Evolutionary conservation across 1,139 yeast species (phyloP), one percentile per base, ranked within the genome.

Genomic region (Torulaspora pretoriensis): DNA sequence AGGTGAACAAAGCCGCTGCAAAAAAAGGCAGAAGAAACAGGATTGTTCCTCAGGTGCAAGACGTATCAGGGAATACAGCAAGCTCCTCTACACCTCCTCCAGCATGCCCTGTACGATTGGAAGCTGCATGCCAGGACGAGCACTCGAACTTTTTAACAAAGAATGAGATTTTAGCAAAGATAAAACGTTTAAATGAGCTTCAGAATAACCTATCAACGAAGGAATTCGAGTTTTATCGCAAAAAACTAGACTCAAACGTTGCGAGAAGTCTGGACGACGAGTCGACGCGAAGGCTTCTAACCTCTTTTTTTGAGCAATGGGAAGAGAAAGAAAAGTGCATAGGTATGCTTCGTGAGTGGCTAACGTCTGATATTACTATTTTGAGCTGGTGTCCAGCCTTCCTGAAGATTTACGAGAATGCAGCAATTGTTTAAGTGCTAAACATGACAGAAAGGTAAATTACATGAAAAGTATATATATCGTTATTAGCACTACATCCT

Each of bases 381-480:
- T 47, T 57, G n/a, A 54, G 52, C 29, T 64, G 68, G 68, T 57
- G 65, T 37, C 66, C 68, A 2, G 59, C 68, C 2, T 55, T 64
- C 32, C 49, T 62, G 24, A 64, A 64, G 41, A 50, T 64, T 13
- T 51, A 54, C 26, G 62, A 52, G 33, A 49, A 50, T 32, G 35
- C 42, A 14, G 23, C 41, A 22, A 16, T 28, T 36, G 26, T 36
- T 9, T 36, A 29, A 36, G 38, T 35, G 38, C 24, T 25, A 19
- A 32, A 42, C 33, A 37, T 41, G 47, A 44, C 43, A 34, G 22
- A 37, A 39, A 35, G 38, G 42, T 42, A 42, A 42, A 42, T 33
- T 40, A 43, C 47, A 43, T 38, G 44, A 38, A 39, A 38, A 38
- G 25, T 14, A 29, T 29, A 19, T 6, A 29, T 29, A 29, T 29